Evolutionary conservation across 331 rosid species (phyloP).

Genomic region (Quercus lobata): DNA sequence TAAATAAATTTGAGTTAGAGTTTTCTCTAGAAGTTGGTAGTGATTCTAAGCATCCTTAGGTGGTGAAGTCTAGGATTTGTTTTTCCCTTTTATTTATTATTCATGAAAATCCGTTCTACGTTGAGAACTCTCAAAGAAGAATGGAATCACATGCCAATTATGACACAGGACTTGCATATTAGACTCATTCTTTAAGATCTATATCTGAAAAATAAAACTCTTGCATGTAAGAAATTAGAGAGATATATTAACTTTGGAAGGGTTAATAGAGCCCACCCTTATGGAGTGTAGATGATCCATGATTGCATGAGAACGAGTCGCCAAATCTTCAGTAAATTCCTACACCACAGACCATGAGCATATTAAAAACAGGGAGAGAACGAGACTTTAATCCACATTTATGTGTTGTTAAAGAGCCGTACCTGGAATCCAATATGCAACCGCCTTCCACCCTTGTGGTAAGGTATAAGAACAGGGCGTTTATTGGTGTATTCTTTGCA

Average conservation of each 20-base stretch:
- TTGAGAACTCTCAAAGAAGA: not conserved
- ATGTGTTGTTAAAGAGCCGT: conserved; percentile 12
- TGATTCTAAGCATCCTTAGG: no score
- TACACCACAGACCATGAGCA: conserved; percentile 22
- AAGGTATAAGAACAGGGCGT: conserved; percentile 86
- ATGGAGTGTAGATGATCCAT: conserved; percentile 55
- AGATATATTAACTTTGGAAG: not conserved
- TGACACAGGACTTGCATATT: not conserved
- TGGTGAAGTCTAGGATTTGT: no score
- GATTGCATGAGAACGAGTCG: conserved; percentile 70
- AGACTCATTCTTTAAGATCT: not conserved
- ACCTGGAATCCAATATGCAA: conserved; percentile 96
- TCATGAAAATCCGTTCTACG: no score
- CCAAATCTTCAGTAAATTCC: conserved; percentile 90
- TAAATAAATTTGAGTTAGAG: no score
- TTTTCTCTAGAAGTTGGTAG: no score
- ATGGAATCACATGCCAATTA: not conserved
- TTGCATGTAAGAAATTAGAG: not conserved
- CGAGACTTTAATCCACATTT: conserved; percentile 11
- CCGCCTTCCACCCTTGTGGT: conserved; percentile 95
- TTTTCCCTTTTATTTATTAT: not conserved
- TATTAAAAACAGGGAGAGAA: conserved; percentile 16
- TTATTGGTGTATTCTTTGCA: conserved; percentile 64
- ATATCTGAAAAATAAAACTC: not conserved
- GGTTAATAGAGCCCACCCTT: conserved; percentile 50